Evolutionary conservation across 148 eudicot genomes (phyloP), one percentile per base, ranked within the genome.

Genomic region (Suaeda aralocaspica): DNA sequence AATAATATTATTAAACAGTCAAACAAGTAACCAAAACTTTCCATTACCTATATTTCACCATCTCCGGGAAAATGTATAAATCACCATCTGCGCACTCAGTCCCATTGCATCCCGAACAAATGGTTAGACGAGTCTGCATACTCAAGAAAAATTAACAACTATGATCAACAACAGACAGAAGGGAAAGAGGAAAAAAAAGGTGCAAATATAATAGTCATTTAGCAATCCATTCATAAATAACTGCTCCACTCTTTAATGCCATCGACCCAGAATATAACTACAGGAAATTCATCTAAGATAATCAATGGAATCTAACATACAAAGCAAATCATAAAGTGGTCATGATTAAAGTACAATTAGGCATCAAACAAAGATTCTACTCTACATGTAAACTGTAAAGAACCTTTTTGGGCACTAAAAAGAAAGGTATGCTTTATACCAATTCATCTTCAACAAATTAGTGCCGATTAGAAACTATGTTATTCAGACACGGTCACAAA

Each of bases 11-110:
- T 41, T 63, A 46, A 53, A 53, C 5, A 24, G 21, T 30, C 15
- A 22, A 45, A 1, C 26, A 24, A 49, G 25, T 28, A 26, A 18
- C 50, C 15, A 22, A 66, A 22, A 5, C 21, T 10, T 42, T 15
- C 64, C 18, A 55, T 75, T 73, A 94, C 98, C 87, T 87, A 77
- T 84, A 91, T 71, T 87, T 87, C 66, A 87, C 80, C 98, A 94
- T 88, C n/a, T 94, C 97, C 6, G 98, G 98, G 59, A 94, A 94
- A 53, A 91, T 72, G 71, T 87, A 61, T 69, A 94, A 87, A 70
- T 94, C 98, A 46, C 98, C 97, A 78, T 94, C 88, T 14, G 83
- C 66, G 59, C 82, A 79, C 44, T 78, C 82, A 42, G 73, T 51
- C 52, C 77, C 92, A 61, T 79, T 79, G 68, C 73, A 70, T 68